Conservation (phyloP, 139 green algal genomes). For the Micromonas commoda region DNA sequence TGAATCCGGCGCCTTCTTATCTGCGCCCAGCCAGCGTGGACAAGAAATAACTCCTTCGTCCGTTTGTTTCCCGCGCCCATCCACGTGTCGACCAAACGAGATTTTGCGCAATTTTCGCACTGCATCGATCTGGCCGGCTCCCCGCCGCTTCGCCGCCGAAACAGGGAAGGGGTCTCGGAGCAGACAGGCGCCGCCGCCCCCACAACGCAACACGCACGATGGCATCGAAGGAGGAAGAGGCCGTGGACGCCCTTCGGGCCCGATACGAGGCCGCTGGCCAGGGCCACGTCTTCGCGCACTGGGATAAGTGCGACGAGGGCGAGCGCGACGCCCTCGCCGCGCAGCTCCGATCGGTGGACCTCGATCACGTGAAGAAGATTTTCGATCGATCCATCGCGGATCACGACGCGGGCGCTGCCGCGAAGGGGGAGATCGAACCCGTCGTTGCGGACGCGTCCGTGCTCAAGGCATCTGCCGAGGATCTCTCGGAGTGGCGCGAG, state of each 20-base stretch:
- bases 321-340: not conserved
- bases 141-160: no score
- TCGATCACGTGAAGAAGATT: not conserved
- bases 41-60: no score
- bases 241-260: not conserved
- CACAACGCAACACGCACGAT: no score
- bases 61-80: no score
- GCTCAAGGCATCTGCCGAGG: not conserved
- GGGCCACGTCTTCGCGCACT: not conserved
- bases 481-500: conserved; percentile 38
- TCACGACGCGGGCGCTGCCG: not conserved
- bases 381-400: not conserved
- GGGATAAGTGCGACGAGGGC: not conserved
- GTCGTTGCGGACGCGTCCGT: not conserved
- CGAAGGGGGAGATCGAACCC: not conserved
- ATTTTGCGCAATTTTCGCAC: no score
- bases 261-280: not conserved
- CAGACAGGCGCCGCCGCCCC: no score
- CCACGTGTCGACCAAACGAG: no score
- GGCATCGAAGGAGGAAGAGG: no score
- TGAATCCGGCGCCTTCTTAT: no score
- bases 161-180: no score
- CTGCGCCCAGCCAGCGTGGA: no score
- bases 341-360: not conserved
- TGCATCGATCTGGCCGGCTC: no score